phyloP scores from a whole-genome alignment of 257 asterid genomes.

The Coffea eugenioides region DNA sequence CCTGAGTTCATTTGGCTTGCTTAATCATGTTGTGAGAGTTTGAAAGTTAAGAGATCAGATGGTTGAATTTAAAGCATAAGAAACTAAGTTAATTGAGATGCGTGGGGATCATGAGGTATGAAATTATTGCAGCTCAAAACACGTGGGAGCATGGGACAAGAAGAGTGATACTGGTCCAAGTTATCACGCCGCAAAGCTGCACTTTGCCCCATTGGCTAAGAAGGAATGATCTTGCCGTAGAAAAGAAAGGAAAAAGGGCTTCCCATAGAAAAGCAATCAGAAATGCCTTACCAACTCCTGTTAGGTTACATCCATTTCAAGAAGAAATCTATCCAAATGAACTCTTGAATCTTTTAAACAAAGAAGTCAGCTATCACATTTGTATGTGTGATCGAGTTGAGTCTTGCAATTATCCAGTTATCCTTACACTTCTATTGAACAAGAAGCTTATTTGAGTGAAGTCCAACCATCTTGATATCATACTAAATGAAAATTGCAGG shows the following conservation, averaged over 20 bases:
- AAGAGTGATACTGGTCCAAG: too few species aligned
- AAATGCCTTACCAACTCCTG: background rate
- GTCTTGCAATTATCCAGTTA: background rate
- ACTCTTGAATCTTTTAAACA: background rate
- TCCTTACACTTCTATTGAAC: too few species aligned
- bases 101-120: background rate
- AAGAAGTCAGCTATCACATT: background rate
- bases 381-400: background rate
- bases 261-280: too few species aligned
- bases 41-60: too few species aligned
- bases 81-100: background rate
- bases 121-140: background rate
- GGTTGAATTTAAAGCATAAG: too few species aligned
- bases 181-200: background rate
- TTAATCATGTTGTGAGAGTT: too few species aligned
- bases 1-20: too few species aligned
- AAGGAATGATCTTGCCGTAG: background rate
- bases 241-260: background rate
- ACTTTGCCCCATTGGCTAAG: background rate
- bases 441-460: background rate
- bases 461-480: background rate
- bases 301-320: background rate
- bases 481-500: constrained; percentile 37
- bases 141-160: background rate
- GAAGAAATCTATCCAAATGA: background rate